Conservation (phyloP, 2,329 filamentous ascomycete species). For the Sclerotinia minor region DNA sequence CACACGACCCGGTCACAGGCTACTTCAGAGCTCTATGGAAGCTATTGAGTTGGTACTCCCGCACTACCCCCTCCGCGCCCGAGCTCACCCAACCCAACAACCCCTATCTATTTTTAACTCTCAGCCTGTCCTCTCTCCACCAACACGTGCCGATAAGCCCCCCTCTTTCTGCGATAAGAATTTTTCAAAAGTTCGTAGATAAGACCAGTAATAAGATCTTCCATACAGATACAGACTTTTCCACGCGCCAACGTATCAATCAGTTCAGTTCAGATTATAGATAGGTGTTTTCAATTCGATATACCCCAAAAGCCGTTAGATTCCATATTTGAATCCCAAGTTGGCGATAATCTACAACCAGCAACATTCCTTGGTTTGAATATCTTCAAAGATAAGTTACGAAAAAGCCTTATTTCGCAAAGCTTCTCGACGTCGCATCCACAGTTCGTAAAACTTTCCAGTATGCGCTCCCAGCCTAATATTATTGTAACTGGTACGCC, state of each 20-base stretch:
- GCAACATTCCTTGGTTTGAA: not conserved
- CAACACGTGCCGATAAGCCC: constrained; percentile 22
- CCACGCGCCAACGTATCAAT: not conserved
- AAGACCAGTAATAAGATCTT: not conserved
- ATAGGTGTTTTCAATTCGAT: not conserved
- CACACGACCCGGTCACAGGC: not conserved
- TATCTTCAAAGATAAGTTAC: not conserved
- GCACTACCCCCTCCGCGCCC: not conserved
- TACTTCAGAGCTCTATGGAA: not conserved
- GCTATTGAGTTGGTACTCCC: not conserved
- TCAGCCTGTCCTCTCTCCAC: not conserved
- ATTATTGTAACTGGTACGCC: constrained; percentile 95
- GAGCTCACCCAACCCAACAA: not conserved
- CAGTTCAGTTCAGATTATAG: not conserved
- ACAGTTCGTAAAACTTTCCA: not conserved
- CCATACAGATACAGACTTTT: not conserved
- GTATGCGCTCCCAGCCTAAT: constrained; percentile 59
- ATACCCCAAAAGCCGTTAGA: not conserved
- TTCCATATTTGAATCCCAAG: not conserved
- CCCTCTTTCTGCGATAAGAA: constrained; percentile 19
- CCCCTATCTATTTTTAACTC: constrained; percentile 11
- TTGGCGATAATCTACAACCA: not conserved
- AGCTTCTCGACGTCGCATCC: not conserved
- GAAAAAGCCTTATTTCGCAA: not conserved
- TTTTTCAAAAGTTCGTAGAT: constrained; percentile 12